Evolutionary conservation across 768 basidiomycete genomes (phyloP).

Genomic region (Russula brevipes): DNA sequence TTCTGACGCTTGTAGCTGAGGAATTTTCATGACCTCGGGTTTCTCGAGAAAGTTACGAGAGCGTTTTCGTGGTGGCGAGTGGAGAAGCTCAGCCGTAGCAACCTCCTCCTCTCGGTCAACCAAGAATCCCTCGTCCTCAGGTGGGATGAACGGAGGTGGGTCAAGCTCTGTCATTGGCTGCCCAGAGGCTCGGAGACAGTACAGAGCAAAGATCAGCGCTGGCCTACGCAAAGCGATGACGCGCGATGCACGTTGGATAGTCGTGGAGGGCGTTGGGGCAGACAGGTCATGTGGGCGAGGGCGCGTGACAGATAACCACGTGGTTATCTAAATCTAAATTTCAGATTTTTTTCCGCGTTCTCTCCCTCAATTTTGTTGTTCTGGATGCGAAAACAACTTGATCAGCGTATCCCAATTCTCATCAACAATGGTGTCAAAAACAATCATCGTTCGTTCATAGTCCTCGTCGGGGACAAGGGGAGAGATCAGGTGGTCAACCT

Average conservation of each 20-base stretch:
- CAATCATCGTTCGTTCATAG: constrained; percentile 92
- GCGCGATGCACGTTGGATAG: background rate
- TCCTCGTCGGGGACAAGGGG: constrained; percentile 91
- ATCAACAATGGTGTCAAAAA: constrained; percentile 91
- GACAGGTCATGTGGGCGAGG: background rate
- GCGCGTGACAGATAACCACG: background rate
- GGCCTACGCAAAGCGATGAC: background rate
- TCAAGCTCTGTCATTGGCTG: constrained; percentile 22
- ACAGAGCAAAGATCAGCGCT: background rate
- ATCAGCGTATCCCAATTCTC: constrained; percentile 86
- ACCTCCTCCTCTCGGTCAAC: constrained; percentile 13
- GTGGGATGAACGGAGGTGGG: constrained; percentile 24
- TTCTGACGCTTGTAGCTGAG: background rate
- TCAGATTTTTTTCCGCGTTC: background rate
- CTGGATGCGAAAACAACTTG: constrained; percentile 79
- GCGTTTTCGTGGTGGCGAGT: constrained; percentile 25
- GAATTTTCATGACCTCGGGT: constrained; percentile 5
- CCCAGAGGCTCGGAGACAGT: background rate
- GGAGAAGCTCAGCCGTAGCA: constrained; percentile 17
- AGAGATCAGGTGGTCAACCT: constrained; percentile 96
- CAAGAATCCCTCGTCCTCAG: constrained; percentile 14
- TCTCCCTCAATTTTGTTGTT: background rate
- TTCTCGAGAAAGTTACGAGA: constrained; percentile 10
- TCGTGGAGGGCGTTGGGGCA: background rate
- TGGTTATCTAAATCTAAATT: constrained; percentile 8